Conservation (phyloP, 495 filamentous ascomycete species). For the Aspergillus hancockii region DNA sequence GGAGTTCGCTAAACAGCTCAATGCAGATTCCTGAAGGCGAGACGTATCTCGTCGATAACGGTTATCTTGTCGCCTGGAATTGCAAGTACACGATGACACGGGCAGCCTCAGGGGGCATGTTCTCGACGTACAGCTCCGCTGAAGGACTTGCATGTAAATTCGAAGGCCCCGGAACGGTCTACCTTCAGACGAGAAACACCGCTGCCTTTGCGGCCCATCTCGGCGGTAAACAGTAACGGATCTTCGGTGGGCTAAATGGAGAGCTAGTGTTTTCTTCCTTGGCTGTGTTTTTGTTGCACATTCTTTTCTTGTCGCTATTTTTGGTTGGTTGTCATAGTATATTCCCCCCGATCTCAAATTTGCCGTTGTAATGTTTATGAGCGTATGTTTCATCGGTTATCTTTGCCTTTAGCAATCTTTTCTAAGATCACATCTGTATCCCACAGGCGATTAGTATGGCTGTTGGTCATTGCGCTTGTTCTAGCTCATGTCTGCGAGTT, state of each 20-base stretch:
- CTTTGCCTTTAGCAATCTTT: neutral
- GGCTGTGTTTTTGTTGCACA: neutral
- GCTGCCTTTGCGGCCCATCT: conserved; percentile 53
- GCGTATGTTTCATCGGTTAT: neutral
- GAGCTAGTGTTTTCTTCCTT: neutral
- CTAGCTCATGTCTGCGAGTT: too few relatives aligned
- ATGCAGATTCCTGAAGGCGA: conserved; percentile 74
- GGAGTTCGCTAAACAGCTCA: too few relatives aligned
- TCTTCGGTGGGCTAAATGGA: neutral
- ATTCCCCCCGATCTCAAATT: conserved; percentile 1
- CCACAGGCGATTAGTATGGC: neutral
- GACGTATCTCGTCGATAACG: conserved; percentile 91
- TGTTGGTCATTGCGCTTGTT: neutral
- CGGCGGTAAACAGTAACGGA: conserved; percentile 3
- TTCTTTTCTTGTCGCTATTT: neutral
- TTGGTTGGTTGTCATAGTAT: neutral
- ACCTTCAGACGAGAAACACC: conserved; percentile 90
- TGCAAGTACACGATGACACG: conserved; percentile 87
- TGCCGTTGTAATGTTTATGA: neutral
- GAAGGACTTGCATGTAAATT: conserved; percentile 96
- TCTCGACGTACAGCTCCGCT: conserved; percentile 72
- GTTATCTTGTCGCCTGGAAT: conserved; percentile 96
- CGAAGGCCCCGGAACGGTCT: conserved; percentile 87
- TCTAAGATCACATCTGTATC: neutral
- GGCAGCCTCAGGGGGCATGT: conserved; percentile 83